These are phyloP conservation scores for Saprolegnia diclina DNA, from an alignment of 352 stramenopile species.

Conservation along the genomic window DNA sequence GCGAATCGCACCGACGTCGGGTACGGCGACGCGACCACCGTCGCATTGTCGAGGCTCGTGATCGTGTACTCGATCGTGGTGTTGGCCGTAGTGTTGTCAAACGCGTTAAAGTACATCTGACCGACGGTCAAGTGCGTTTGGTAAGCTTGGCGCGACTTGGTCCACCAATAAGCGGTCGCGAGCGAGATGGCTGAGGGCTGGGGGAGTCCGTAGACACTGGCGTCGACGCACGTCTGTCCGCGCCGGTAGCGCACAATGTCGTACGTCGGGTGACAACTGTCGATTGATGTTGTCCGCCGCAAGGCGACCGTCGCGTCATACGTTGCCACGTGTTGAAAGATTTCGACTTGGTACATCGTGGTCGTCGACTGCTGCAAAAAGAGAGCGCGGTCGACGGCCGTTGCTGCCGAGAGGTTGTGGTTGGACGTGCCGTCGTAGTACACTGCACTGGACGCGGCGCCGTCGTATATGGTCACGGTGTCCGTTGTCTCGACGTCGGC, in stretches of 20 bases:
- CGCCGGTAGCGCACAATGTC: constrained; percentile 16
- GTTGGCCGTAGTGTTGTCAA: constrained; percentile 4
- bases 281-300: not conserved
- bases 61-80: constrained; percentile 14
- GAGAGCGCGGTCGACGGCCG: constrained; percentile 6
- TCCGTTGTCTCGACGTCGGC: not conserved
- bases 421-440: constrained; percentile 1
- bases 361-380: constrained; percentile 2
- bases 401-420: constrained; percentile 5
- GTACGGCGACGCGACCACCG: not conserved
- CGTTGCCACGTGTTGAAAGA: constrained; percentile 12
- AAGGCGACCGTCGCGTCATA: not conserved
- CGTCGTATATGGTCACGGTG: constrained; percentile 10
- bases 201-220: not conserved
- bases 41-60: not conserved
- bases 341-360: not conserved
- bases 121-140: not conserved
- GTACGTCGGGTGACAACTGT: not conserved
- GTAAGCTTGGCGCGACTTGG: constrained; percentile 17
- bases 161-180: constrained; percentile 9
- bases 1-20: not conserved
- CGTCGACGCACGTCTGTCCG: constrained; percentile 5
- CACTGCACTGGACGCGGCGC: not conserved
- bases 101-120: constrained; percentile 17
- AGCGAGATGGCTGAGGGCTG: not conserved